Percentiles rank a stretch among this genome's conserved stretches.
These are phyloP conservation scores for Mallotus japonicus DNA, from an alignment of 441 rosid genomes.

Conservation along the genomic window DNA sequence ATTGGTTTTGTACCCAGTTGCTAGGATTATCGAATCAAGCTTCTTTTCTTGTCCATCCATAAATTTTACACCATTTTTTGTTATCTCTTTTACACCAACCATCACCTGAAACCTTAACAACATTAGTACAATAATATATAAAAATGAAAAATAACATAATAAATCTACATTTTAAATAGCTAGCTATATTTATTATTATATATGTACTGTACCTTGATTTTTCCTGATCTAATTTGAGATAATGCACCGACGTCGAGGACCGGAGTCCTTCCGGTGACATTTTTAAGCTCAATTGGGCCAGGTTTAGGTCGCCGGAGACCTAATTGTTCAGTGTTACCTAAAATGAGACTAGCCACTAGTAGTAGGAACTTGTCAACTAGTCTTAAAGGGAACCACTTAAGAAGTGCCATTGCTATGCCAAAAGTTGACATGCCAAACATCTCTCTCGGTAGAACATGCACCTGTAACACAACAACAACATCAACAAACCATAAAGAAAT, in stretches of 20 bases:
- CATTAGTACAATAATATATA: neutral
- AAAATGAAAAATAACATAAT: neutral
- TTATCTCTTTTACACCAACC: conserved; percentile 75
- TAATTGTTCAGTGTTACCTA: conserved; percentile 68
- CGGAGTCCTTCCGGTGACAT: conserved; percentile 85
- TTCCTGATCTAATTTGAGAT: conserved; percentile 61
- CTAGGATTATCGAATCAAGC: conserved; percentile 77
- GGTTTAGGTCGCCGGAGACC: conserved; percentile 91
- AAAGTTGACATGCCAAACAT: conserved; percentile 81
- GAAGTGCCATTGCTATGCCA: conserved; percentile 73
- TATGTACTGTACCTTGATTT: conserved; percentile 52
- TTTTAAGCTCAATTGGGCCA: conserved; percentile 85
- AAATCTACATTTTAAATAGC: too few species aligned
- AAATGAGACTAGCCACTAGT: conserved; percentile 42
- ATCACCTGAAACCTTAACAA: conserved; percentile 42
- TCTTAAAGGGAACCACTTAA: conserved; percentile 72
- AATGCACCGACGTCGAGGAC: conserved; percentile 85
- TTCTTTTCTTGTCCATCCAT: conserved; percentile 68
- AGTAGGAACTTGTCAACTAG: conserved; percentile 65
- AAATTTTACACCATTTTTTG: conserved; percentile 65
- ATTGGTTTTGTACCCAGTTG: conserved; percentile 89
- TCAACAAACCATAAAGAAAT: too few species aligned
- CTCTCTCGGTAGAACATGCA: conserved; percentile 91
- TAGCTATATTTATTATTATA: too few species aligned
- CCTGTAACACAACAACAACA: conserved; percentile 36